phyloP scores from a whole-genome alignment of 768 basidiomycete genomes.

The Lentinula sp. region DNA sequence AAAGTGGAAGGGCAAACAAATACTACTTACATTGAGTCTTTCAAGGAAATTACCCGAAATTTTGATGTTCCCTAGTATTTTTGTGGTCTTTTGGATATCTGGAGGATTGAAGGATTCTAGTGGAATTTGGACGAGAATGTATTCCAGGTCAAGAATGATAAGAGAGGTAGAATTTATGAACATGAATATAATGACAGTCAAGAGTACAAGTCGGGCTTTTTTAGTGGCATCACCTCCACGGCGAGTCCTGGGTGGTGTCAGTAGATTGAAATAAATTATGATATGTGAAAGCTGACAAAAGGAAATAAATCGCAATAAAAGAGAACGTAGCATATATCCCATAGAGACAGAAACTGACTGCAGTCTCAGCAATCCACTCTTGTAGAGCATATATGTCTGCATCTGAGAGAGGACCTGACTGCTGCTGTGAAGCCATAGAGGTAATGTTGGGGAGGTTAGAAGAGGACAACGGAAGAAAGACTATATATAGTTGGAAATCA shows the following conservation, averaged over 20 bases:
- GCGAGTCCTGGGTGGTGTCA: not conserved
- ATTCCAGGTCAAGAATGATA: not conserved
- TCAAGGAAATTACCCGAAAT: not conserved
- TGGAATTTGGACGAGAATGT: not conserved
- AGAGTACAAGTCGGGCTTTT: not conserved
- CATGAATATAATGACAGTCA: not conserved
- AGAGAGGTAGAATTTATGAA: not conserved
- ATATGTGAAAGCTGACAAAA: not conserved
- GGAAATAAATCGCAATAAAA: not conserved
- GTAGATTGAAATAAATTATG: not conserved
- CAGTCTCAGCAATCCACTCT: not conserved
- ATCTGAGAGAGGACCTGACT: not conserved
- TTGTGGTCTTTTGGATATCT: not conserved
- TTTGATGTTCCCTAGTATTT: not conserved
- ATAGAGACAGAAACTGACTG: not conserved
- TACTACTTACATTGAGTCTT: not conserved
- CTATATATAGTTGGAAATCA: too few species aligned
- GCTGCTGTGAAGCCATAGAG: not conserved
- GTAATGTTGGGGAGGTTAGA: not conserved
- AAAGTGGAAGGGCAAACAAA: not conserved
- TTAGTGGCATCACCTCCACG: not conserved
- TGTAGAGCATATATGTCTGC: not conserved
- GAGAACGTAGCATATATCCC: not conserved
- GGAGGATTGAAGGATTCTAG: not conserved
- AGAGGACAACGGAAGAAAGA: too few species aligned